These are phyloP conservation scores for Penicillium angulare DNA, from an alignment of 495 filamentous ascomycete species.

Conservation along the genomic window DNA sequence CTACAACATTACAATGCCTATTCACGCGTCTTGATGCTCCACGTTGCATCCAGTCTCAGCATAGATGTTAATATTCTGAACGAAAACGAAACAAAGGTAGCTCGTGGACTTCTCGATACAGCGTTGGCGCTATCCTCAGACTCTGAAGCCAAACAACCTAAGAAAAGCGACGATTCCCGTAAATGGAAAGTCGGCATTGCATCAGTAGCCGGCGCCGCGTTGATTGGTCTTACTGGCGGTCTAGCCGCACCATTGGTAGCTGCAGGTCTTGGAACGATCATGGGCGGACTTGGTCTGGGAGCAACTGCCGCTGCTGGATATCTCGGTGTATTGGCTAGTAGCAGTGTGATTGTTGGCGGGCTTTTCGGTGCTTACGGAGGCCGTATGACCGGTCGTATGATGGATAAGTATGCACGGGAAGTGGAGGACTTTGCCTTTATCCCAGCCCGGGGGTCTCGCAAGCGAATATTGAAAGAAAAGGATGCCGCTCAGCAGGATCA, in stretches of 20 bases:
- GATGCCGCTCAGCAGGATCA: constrained; percentile 53
- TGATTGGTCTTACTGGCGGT: constrained; percentile 79
- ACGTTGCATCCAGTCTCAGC: constrained; percentile 65
- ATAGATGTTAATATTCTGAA: constrained; percentile 63
- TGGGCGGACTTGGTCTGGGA: constrained; percentile 78
- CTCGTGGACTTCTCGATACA: constrained; percentile 68
- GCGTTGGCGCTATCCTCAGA: constrained; percentile 68
- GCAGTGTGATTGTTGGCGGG: constrained; percentile 71
- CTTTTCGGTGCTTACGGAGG: constrained; percentile 90
- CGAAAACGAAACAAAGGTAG: constrained; percentile 72
- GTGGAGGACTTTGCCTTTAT: constrained; percentile 88
- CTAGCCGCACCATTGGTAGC: constrained; percentile 80
- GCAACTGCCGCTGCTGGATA: constrained; percentile 76
- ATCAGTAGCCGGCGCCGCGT: constrained; percentile 69
- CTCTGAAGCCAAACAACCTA: constrained; percentile 62
- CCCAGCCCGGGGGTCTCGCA: constrained; percentile 57
- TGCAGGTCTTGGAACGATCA: constrained; percentile 76
- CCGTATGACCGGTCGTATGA: constrained; percentile 78
- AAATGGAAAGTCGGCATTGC: constrained; percentile 84
- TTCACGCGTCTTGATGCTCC: constrained; percentile 71
- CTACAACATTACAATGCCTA: constrained; percentile 78
- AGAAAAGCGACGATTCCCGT: constrained; percentile 61
- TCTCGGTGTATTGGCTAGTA: constrained; percentile 75
- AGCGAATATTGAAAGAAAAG: constrained; percentile 40
- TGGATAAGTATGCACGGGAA: constrained; percentile 83